phyloP scores from a whole-genome alignment of 2,329 filamentous ascomycete species.

The Gnomoniopsis sp. region DNA sequence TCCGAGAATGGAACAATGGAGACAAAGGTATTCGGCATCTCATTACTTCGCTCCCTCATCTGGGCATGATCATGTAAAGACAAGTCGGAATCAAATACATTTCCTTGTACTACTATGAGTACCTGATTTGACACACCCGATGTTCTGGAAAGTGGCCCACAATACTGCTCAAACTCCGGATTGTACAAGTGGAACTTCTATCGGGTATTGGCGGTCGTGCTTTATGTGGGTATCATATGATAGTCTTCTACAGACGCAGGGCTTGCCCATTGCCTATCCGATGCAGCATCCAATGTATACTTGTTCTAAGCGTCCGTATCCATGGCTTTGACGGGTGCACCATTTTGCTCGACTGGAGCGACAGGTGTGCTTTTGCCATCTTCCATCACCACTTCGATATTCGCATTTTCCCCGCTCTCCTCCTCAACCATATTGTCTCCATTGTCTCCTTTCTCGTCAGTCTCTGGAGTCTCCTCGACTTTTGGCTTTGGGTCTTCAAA shows the following conservation, averaged over 20 bases:
- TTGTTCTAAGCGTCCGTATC: neutral
- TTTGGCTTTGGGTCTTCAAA: constrained; percentile 42
- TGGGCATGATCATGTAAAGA: too few species aligned
- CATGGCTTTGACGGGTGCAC: neutral
- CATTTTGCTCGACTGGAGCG: neutral
- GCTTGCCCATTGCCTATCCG: neutral
- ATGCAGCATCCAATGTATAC: neutral
- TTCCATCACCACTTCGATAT: neutral
- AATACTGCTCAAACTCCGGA: too few species aligned
- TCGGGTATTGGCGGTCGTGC: too few species aligned
- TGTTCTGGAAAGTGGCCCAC: too few species aligned
- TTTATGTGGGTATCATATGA: constrained; percentile 13
- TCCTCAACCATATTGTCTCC: constrained; percentile 18
- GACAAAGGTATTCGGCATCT: too few species aligned
- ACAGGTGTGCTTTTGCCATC: neutral
- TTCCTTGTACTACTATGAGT: too few species aligned
- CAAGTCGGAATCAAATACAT: too few species aligned
- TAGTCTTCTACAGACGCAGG: neutral
- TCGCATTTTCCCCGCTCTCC: neutral
- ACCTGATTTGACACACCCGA: too few species aligned
- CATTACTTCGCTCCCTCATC: too few species aligned
- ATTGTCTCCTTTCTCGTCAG: constrained; percentile 32
- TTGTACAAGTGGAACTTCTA: too few species aligned
- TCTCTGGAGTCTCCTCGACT: constrained; percentile 32
- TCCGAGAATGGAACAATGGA: too few species aligned